Evolutionary conservation across 83 land plant species (phyloP).

Genomic region (Diphasiastrum complanatum): DNA sequence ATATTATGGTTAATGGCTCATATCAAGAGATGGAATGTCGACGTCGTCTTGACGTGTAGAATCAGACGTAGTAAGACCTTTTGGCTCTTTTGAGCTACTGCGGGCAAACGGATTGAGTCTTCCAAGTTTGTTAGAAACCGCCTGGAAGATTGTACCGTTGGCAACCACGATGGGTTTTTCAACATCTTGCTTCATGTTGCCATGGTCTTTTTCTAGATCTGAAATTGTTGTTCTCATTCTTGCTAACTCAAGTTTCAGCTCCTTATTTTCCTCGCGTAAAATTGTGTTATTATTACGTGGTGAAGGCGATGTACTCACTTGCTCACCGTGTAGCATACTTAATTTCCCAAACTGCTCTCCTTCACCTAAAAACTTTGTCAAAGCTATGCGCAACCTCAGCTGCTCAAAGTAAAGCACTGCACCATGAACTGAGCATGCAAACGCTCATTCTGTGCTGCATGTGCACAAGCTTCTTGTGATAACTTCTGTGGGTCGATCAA

Average conservation of each 20-base stretch:
- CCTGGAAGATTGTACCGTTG: neutral
- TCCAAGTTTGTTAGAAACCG: neutral
- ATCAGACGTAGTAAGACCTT: neutral
- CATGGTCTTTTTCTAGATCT: slow-evolving; percentile 9
- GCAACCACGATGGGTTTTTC: slow-evolving; percentile 4
- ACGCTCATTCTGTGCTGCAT: no score
- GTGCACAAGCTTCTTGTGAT: no score
- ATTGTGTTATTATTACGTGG: slow-evolving; percentile 1
- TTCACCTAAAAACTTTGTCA: no score
- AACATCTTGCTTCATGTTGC: slow-evolving; percentile 7
- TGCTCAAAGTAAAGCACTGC: no score
- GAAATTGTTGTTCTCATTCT: slow-evolving; percentile 7
- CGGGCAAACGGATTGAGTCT: slow-evolving; percentile 5
- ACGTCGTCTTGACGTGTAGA: neutral
- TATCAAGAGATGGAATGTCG: neutral
- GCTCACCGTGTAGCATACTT: no score
- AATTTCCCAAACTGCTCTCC: no score
- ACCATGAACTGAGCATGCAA: no score
- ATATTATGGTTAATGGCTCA: no score
- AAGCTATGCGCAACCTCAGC: no score
- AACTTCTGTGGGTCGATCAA: no score
- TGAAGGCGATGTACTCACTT: neutral
- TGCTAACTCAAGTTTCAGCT: slow-evolving; percentile 3
- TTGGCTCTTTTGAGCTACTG: slow-evolving; percentile 7
- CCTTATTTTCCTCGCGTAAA: slow-evolving; percentile 2